A percentile compares a stretch with the other conserved stretches of the same genome.
These are phyloP conservation scores for Elaeagnus macrophylla DNA, from an alignment of 306 rosid genomes.

Conservation along the genomic window DNA sequence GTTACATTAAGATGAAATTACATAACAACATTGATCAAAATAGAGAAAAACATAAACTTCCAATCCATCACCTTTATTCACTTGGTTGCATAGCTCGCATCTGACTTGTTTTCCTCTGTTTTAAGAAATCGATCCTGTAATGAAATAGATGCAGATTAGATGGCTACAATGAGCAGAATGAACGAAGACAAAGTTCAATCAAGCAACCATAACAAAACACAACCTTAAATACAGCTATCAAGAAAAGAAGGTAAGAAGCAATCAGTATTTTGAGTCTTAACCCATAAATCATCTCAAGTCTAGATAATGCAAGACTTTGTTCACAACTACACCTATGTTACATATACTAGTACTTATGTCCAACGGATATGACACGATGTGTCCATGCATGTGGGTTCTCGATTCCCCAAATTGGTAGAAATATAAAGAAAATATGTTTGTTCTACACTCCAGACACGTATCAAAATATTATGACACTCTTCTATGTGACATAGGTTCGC, in stretches of 20 bases:
- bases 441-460: too few species aligned
- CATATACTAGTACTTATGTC: too few species aligned
- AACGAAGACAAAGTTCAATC: background rate
- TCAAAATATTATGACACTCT: too few species aligned
- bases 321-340: too few species aligned
- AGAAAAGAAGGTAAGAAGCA: background rate
- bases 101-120: constrained; percentile 29
- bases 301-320: too few species aligned
- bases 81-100: constrained; percentile 16
- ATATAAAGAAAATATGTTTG: too few species aligned
- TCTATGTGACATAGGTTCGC: too few species aligned
- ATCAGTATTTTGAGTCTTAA: background rate
- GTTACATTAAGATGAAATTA: constrained; percentile 1
- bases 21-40: background rate
- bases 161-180: background rate
- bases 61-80: constrained; percentile 14
- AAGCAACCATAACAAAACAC: background rate
- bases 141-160: constrained; percentile 2
- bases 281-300: background rate
- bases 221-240: background rate
- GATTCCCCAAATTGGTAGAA: too few species aligned
- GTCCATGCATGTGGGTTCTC: too few species aligned
- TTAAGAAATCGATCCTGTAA: constrained; percentile 62
- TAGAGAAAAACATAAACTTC: background rate
- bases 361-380: too few species aligned